These are phyloP conservation scores for Sporothrix protearum DNA, from an alignment of 2,329 filamentous ascomycete genomes.

Conservation along the genomic window DNA sequence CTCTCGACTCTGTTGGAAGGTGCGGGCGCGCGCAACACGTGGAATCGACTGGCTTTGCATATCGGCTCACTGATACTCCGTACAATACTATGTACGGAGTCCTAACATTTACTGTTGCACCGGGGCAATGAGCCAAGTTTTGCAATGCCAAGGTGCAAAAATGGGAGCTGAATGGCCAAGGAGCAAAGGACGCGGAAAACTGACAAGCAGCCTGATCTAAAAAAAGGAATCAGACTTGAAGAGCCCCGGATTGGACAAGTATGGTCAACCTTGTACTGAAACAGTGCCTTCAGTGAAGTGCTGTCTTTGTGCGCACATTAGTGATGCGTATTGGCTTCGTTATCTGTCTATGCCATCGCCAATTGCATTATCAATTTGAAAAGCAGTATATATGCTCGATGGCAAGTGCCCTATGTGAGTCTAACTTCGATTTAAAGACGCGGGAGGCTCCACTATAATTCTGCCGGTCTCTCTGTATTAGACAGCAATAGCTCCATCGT, in stretches of 20 bases:
- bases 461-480: background rate
- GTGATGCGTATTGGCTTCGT: too few species aligned
- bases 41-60: background rate
- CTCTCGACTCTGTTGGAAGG: background rate
- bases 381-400: too few species aligned
- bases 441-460: slow-evolving; percentile 5
- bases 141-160: background rate
- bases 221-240: too few species aligned
- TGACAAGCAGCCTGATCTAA: too few species aligned
- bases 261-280: too few species aligned
- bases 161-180: background rate
- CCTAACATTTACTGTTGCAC: background rate
- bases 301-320: too few species aligned
- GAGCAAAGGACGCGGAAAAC: background rate
- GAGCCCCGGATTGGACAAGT: too few species aligned
- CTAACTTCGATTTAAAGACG: background rate
- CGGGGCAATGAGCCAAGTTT: background rate
- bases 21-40: background rate
- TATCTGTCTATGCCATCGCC: too few species aligned
- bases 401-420: background rate
- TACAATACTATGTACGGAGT: background rate
- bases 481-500: background rate
- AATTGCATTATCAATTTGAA: too few species aligned
- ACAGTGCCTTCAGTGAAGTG: too few species aligned
- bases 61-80: background rate